phyloP scores from a whole-genome alignment of 1,284 basidiomycete species.

The Papiliotrema fonsecae region DNA sequence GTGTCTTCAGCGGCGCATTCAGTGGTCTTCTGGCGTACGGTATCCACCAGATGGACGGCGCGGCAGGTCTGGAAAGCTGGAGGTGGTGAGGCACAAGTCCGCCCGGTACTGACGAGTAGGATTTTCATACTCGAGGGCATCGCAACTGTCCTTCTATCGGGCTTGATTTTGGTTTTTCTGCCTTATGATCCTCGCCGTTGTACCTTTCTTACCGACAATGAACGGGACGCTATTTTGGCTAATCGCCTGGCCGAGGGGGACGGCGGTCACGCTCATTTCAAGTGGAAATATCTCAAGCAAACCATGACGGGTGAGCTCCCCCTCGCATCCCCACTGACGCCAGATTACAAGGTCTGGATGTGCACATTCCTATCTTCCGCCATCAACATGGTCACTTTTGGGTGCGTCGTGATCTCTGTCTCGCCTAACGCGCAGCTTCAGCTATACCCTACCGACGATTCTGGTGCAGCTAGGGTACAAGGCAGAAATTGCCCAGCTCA shows the following conservation, averaged over 20 bases:
- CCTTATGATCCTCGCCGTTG: slow-evolving; percentile 13
- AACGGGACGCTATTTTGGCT: slow-evolving; percentile 10
- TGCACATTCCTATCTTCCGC: too few relatives aligned
- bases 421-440: too few relatives aligned
- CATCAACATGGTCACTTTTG: slow-evolving; percentile 8
- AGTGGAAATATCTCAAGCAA: slow-evolving; percentile 4
- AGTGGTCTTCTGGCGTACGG: slow-evolving; percentile 36
- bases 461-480: slow-evolving; percentile 22
- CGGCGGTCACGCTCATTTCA: slow-evolving; percentile 10
- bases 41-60: slow-evolving; percentile 7
- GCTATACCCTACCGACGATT: slow-evolving; percentile 20
- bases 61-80: slow-evolving; percentile 50
- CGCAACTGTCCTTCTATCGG: slow-evolving; percentile 16
- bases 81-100: slow-evolving; percentile 40
- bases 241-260: slow-evolving; percentile 9
- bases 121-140: slow-evolving; percentile 10
- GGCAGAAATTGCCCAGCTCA: slow-evolving; percentile 22
- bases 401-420: slow-evolving; percentile 11
- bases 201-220: slow-evolving; percentile 15
- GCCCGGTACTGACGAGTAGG: neutral
- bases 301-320: neutral
- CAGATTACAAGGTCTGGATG: neutral
- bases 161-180: slow-evolving; percentile 13
- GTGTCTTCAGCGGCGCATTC: slow-evolving; percentile 43
- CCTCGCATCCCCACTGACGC: neutral